Percentiles rank a stretch among this genome's conserved stretches.
Evolutionary conservation across 108 stramenopile genomes (phyloP).

Genomic region (Cyclotella sp.): DNA sequence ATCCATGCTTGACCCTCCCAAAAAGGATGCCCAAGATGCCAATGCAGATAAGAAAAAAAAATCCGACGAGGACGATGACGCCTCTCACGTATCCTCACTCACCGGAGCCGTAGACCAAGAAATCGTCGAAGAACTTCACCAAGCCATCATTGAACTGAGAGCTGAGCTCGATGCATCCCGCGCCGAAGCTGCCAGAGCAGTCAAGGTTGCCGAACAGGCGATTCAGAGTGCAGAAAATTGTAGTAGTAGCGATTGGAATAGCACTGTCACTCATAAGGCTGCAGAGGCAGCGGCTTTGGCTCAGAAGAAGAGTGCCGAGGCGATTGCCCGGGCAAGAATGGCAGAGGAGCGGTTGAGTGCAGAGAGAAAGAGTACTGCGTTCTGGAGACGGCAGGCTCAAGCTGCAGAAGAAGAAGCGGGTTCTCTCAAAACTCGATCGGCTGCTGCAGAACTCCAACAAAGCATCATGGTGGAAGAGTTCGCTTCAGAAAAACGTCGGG

Average conservation of each 20-base stretch:
- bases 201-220: slow-evolving; percentile 92
- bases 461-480: slow-evolving; percentile 70
- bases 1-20: slow-evolving; percentile 50
- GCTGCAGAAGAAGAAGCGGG: slow-evolving; percentile 82
- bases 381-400: slow-evolving; percentile 80
- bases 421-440: slow-evolving; percentile 75
- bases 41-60: slow-evolving; percentile 15
- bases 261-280: slow-evolving; percentile 90
- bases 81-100: slow-evolving; percentile 78
- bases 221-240: slow-evolving; percentile 90
- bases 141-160: slow-evolving; percentile 75
- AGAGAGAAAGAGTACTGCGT: slow-evolving; percentile 63
- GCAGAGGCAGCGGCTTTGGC: slow-evolving; percentile 91
- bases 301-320: slow-evolving; percentile 85
- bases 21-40: slow-evolving; percentile 7
- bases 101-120: slow-evolving; percentile 92
- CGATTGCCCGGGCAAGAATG: slow-evolving; percentile 78
- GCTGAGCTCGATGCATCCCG: slow-evolving; percentile 85
- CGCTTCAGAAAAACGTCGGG: slow-evolving; percentile 59
- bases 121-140: slow-evolving; percentile 88
- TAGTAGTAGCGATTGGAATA: slow-evolving; percentile 83
- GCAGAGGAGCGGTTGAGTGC: slow-evolving; percentile 80
- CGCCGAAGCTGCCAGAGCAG: slow-evolving; percentile 87
- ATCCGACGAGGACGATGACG: slow-evolving; percentile 49
- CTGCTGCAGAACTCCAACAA: slow-evolving; percentile 84